These are phyloP conservation scores for Antitrichia curtipendula DNA, from an alignment of 225 moss, liverwort and hornwort genomes.

Conservation along the genomic window DNA sequence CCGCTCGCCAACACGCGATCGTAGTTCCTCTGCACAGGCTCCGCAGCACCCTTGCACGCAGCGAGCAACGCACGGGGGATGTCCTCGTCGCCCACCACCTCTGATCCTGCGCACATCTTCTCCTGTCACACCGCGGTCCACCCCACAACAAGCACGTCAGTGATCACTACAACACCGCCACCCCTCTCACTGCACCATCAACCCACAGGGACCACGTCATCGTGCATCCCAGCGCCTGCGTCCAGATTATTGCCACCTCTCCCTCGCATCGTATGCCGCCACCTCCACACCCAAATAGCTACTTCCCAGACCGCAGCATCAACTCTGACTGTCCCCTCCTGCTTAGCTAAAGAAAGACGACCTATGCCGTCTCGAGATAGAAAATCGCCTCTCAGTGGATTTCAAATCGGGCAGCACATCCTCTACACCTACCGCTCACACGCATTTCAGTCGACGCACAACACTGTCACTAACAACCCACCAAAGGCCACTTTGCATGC, in stretches of 20 bases:
- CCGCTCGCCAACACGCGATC: conserved; percentile 91
- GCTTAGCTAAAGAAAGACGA: background rate
- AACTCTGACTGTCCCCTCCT: background rate
- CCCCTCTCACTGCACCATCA: background rate
- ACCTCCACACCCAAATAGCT: background rate
- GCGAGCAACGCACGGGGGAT: conserved; percentile 81
- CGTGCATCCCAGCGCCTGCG: background rate
- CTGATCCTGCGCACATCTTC: conserved; percentile 34
- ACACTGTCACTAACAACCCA: background rate
- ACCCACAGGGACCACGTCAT: background rate
- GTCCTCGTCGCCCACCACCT: conserved; percentile 82
- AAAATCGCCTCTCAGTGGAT: background rate
- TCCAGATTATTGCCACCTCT: background rate
- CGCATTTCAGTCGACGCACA: background rate
- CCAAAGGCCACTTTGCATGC: background rate
- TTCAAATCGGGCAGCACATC: background rate
- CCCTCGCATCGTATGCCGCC: background rate
- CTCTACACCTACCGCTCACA: background rate
- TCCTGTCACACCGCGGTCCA: conserved; percentile 36
- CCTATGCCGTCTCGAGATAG: background rate
- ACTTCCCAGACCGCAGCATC: background rate
- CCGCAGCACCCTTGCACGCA: conserved; percentile 84
- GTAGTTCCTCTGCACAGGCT: conserved; percentile 91
- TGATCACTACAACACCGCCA: background rate
- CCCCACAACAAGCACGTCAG: background rate